Base-by-base conservation (phyloP, 441 rosid genomes). In the Brassica hybrid region DNA sequence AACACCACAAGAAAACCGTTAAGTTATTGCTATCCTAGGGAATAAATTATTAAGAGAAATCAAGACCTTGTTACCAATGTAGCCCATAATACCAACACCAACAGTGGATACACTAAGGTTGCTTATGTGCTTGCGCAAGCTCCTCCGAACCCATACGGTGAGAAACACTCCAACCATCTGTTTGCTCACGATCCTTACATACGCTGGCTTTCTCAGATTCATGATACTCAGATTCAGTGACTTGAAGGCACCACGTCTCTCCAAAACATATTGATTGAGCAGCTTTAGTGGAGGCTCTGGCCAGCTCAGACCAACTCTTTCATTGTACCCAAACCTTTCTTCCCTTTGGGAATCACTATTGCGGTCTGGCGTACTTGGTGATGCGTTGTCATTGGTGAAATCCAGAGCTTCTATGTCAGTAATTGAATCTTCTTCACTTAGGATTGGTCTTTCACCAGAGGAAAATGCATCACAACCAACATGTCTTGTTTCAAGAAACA, bases 1-100 rank as follows among this genome's bases (percentile, higher is more conserved):
- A 84, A 80, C 11, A 63, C 16, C n/a, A 7, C 59, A 62, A 48
- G 12, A 32, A 27, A 74, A 17, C 30, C 12, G 14, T 1, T 5
- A 45, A 67, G 61, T 63, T 60, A 61, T 41, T 43, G 76, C 41
- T 58, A 77, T 12, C 41, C 1, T 14, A 43, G 2, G 2, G n/a
- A 32, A 58, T 9, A 73, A 45, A 45, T 45, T 5, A 4, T 11
- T 23, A 1, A 6, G 25, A 67, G 1, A 70, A 72, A 12, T 5
- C 14, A 71, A 36, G 71, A 93, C 99, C 96, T 93, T 95, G 83
- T 93, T 95, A 78, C 98, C 98, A 60, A 95, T 91, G 85, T 89
- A 95, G 84, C 99, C 99, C 99, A 95, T 95, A 21, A 83, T 86
- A 50, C 99, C 98, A 81, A 95, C 99, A 65, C 98, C 97, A 79